A percentile compares a stretch with the other conserved stretches of the same genome.
Evolutionary conservation across 306 rosid genomes (phyloP).

Genomic region (Inga oerstediana): DNA sequence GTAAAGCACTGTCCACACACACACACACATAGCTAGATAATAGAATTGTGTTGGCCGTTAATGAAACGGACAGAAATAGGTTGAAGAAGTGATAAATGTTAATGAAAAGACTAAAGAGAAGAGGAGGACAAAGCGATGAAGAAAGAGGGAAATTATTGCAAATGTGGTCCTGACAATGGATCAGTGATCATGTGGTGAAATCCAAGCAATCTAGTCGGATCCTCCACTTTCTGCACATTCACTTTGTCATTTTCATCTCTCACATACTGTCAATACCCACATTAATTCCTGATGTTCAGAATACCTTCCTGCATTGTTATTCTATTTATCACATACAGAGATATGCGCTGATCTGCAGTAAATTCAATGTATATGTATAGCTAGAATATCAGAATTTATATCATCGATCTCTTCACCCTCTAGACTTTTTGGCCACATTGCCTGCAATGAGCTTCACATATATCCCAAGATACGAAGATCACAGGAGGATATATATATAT

Average conservation of each 20-base stretch:
- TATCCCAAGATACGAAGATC: neutral
- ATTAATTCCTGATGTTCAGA: neutral
- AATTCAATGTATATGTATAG: neutral
- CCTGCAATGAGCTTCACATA: neutral
- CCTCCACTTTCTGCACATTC: constrained; percentile 40
- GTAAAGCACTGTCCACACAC: neutral
- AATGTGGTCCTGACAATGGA: constrained; percentile 38
- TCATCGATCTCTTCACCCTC: neutral
- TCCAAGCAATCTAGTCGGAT: constrained; percentile 66
- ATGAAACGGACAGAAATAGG: neutral
- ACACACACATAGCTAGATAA: neutral
- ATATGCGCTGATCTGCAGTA: neutral
- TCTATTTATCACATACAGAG: neutral
- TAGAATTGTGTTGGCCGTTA: neutral
- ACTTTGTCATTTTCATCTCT: constrained; percentile 25
- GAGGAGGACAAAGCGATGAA: neutral
- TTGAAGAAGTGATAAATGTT: neutral
- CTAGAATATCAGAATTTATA: neutral
- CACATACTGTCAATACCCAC: neutral
- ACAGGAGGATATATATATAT: neutral
- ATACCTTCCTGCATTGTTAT: neutral
- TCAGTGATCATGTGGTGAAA: constrained; percentile 58
- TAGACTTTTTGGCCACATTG: neutral
- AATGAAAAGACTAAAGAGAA: neutral
- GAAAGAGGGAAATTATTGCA: neutral